Evolutionary conservation across 495 filamentous ascomycete species (phyloP).

Genomic region (Astrothelium macrocarpum): DNA sequence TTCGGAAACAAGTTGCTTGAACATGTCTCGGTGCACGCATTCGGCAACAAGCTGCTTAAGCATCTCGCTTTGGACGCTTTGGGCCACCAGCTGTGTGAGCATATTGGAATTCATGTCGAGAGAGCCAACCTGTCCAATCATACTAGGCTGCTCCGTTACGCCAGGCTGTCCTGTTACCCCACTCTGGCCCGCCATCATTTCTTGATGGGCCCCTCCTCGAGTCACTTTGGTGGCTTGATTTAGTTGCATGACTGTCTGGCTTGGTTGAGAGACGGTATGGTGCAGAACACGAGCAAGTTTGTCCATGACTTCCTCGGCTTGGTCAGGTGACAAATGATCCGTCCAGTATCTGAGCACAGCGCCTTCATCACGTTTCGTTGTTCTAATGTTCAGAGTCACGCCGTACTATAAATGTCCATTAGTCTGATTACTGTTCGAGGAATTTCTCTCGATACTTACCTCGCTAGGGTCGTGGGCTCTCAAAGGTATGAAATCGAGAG

Average conservation of each 20-base stretch:
- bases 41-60: not conserved
- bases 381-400: constrained; percentile 22
- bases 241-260: not conserved
- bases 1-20: not conserved
- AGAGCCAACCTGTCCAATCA: not conserved
- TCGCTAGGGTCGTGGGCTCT: constrained; percentile 20
- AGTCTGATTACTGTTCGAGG: not conserved
- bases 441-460: not conserved
- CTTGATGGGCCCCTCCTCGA: not conserved
- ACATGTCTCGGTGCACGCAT: constrained; percentile 5
- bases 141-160: no score
- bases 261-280: not conserved
- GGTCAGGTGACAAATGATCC: constrained; percentile 16
- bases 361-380: constrained; percentile 17
- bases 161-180: no score
- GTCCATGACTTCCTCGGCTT: constrained; percentile 9
- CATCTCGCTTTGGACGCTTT: not conserved
- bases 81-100: not conserved
- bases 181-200: not conserved
- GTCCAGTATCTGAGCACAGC: constrained; percentile 21
- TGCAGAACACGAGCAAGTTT: not conserved
- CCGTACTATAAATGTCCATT: constrained; percentile 10
- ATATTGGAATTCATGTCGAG: not conserved
- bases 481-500: constrained; percentile 16
- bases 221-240: not conserved